Conservation (phyloP, 441 rosid genomes). For the Sinapis alba region DNA sequence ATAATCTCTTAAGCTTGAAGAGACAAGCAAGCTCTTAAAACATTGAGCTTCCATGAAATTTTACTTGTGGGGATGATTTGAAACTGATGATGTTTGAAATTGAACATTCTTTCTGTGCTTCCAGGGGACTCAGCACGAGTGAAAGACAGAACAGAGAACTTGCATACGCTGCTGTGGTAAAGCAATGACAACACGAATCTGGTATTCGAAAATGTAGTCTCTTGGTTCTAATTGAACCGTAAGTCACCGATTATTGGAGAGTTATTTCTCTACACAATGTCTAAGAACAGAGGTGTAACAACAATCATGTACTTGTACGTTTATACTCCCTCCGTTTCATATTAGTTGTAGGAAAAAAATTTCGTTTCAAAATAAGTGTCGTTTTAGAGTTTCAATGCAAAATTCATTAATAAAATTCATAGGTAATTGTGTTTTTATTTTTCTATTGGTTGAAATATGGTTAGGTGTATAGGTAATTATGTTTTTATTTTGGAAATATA, state of each 20-base stretch:
- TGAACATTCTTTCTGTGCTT: constrained; percentile 29
- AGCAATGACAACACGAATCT: constrained; percentile 23
- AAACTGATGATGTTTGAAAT: constrained; percentile 12
- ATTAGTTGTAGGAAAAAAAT: too few species aligned
- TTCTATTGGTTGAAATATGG: too few species aligned
- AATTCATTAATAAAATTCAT: too few species aligned
- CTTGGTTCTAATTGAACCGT: constrained; percentile 1
- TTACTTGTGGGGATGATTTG: constrained; percentile 5
- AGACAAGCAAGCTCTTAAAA: neutral
- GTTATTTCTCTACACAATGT: constrained; percentile 69
- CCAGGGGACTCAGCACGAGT: constrained; percentile 62
- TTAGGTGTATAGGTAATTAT: too few species aligned
- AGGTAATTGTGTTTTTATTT: too few species aligned
- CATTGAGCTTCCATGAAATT: constrained; percentile 5
- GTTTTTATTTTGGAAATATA: too few species aligned
- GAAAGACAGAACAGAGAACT: constrained; percentile 57
- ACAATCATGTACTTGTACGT: neutral
- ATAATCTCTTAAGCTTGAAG: neutral
- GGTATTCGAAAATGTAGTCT: neutral
- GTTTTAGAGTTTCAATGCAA: too few species aligned
- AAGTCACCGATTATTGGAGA: constrained; percentile 73
- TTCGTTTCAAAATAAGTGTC: too few species aligned
- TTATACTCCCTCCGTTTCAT: too few species aligned
- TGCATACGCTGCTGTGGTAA: constrained; percentile 88
- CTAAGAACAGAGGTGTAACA: constrained; percentile 40